These are phyloP conservation scores for Neonothopanus nambi DNA, from an alignment of 1,284 basidiomycete species.

Conservation along the genomic window DNA sequence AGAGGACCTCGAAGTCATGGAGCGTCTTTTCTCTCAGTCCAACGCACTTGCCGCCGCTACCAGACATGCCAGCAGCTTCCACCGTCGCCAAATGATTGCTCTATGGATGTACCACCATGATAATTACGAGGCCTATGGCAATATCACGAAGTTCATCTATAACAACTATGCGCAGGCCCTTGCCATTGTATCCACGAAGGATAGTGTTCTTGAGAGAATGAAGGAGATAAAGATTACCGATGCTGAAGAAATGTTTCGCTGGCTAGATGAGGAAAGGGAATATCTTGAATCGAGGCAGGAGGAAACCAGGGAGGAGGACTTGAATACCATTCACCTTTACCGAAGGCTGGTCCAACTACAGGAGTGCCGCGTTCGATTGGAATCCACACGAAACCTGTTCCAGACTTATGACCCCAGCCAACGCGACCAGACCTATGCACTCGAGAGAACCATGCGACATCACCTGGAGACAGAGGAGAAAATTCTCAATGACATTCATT, in stretches of 20 bases:
- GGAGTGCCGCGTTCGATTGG: not conserved
- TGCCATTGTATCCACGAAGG: not conserved
- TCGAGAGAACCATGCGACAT: not conserved
- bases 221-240: not conserved
- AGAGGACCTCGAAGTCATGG: slow-evolving; percentile 32
- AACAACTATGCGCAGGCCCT: not conserved
- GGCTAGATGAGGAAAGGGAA: slow-evolving; percentile 23
- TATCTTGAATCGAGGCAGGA: slow-evolving; percentile 23
- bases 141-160: slow-evolving; percentile 12
- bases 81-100: slow-evolving; percentile 24
- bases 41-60: slow-evolving; percentile 26
- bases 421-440: not conserved
- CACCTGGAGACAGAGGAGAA: not conserved
- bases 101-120: slow-evolving; percentile 23
- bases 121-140: slow-evolving; percentile 21
- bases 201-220: not conserved
- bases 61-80: slow-evolving; percentile 27
- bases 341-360: not conserved
- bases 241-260: slow-evolving; percentile 3
- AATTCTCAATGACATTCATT: not conserved
- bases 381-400: not conserved
- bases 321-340: slow-evolving; percentile 6
- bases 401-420: not conserved
- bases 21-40: slow-evolving; percentile 31
- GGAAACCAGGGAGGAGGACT: slow-evolving; percentile 31